Percentiles rank a stretch among this genome's conserved stretches.
Conservation (phyloP, 441 rosid species). For the California macrophylla region DNA sequence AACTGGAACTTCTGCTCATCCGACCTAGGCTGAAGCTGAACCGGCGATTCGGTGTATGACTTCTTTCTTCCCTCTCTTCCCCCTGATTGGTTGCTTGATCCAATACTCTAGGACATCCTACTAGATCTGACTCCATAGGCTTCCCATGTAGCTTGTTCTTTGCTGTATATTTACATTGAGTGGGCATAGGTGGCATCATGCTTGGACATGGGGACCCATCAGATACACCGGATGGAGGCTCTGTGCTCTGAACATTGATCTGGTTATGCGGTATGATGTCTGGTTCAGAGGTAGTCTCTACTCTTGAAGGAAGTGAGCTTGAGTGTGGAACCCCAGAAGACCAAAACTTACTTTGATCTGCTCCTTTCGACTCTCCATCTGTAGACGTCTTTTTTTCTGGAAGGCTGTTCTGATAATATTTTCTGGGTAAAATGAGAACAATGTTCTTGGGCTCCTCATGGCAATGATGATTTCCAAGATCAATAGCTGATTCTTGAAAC, state of each 20-base stretch:
- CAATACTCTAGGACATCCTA: constrained; percentile 29
- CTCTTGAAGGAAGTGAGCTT: constrained; percentile 35
- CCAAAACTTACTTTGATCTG: constrained; percentile 18
- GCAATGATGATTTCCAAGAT: constrained; percentile 21
- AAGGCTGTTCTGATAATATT: constrained; percentile 12
- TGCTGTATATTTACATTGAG: constrained; percentile 18
- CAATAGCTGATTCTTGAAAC: constrained; percentile 17
- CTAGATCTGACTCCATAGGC: constrained; percentile 18
- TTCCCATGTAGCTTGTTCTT: constrained; percentile 10
- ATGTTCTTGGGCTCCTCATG: constrained; percentile 27
- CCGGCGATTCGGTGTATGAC: constrained; percentile 51
- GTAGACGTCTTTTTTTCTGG: constrained; percentile 1
- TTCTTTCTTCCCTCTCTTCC: constrained; percentile 32
- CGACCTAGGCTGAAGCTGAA: constrained; percentile 72
- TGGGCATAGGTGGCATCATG: constrained; percentile 13
- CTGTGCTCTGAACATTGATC: constrained; percentile 8
- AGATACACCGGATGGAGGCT: constrained; percentile 23
- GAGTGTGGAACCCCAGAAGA: constrained; percentile 36
- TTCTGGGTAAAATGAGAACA: constrained; percentile 34
- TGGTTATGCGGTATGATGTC: constrained; percentile 15
- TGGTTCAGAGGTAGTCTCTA: constrained; percentile 26
- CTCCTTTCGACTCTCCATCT: constrained; percentile 22
- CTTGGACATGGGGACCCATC: constrained; percentile 12
- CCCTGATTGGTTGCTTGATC: constrained; percentile 31
- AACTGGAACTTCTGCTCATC: constrained; percentile 67